phyloP scores from a whole-genome alignment of 2,329 filamentous ascomycete species.

The Metarhizium brunneum region DNA sequence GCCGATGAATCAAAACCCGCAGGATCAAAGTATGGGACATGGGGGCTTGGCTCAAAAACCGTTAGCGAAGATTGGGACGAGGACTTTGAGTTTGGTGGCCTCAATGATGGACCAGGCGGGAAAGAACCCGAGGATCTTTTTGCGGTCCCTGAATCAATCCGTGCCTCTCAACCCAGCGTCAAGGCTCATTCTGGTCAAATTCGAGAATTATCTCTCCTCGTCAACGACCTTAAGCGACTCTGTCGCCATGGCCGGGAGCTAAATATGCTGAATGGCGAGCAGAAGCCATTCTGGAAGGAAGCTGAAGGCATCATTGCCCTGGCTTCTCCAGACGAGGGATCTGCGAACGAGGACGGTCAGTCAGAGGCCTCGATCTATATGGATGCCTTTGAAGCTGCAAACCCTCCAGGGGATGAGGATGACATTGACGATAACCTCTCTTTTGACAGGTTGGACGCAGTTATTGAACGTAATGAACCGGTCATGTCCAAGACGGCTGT shows the following conservation, averaged over 20 bases:
- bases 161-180: slow-evolving; percentile 72
- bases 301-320: slow-evolving; percentile 81
- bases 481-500: slow-evolving; percentile 41
- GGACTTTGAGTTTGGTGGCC: slow-evolving; percentile 67
- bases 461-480: slow-evolving; percentile 31
- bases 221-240: slow-evolving; percentile 74
- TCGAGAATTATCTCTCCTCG: slow-evolving; percentile 68
- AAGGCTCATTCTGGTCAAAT: slow-evolving; percentile 79
- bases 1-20: slow-evolving; percentile 44
- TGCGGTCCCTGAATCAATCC: slow-evolving; percentile 62
- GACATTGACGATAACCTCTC: slow-evolving; percentile 29
- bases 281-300: slow-evolving; percentile 62
- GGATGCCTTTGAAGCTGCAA: slow-evolving; percentile 32
- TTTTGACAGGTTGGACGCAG: slow-evolving; percentile 33
- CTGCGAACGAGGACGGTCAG: slow-evolving; percentile 26
- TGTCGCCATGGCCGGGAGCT: slow-evolving; percentile 61
- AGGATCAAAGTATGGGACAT: slow-evolving; percentile 68
- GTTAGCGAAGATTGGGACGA: slow-evolving; percentile 85
- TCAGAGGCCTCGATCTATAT: slow-evolving; percentile 29
- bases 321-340: slow-evolving; percentile 60
- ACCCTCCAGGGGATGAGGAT: slow-evolving; percentile 30
- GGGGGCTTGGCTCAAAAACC: slow-evolving; percentile 70
- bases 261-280: slow-evolving; percentile 51
- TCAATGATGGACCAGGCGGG: slow-evolving; percentile 28
- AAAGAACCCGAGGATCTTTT: slow-evolving; percentile 24